These are phyloP conservation scores for Nigrospora sphaerica DNA, from an alignment of 2,329 filamentous ascomycete species.

Conservation along the genomic window DNA sequence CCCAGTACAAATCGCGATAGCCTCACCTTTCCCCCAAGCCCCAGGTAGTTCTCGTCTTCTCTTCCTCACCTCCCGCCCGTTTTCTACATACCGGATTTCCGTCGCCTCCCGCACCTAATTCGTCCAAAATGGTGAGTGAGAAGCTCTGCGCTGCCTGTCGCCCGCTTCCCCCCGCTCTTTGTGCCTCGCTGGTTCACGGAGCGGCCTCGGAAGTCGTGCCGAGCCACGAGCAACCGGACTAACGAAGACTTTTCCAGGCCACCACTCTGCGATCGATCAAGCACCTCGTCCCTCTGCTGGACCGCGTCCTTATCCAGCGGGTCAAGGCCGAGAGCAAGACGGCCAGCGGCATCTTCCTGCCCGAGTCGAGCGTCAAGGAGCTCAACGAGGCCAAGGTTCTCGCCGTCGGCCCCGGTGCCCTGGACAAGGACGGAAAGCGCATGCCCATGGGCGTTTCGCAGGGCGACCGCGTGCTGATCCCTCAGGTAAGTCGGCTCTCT, in stretches of 20 bases:
- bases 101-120: not conserved
- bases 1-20: constrained; percentile 3
- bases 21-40: constrained; percentile 1
- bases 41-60: not conserved
- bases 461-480: constrained; percentile 93
- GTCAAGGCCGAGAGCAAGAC: constrained; percentile 97
- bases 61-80: not conserved
- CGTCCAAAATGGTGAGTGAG: constrained; percentile 3
- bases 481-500: constrained; percentile 57
- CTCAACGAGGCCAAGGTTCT: constrained; percentile 96
- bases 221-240: too few relatives aligned
- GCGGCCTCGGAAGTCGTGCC: too few relatives aligned
- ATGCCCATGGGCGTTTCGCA: constrained; percentile 73
- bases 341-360: constrained; percentile 93
- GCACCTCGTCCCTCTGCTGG: constrained; percentile 87
- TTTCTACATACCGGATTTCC: not conserved
- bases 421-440: constrained; percentile 86
- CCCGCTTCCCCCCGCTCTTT: too few relatives aligned
- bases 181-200: too few relatives aligned
- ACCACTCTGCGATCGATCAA: constrained; percentile 90
- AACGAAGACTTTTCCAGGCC: constrained; percentile 31
- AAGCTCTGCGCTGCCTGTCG: too few relatives aligned
- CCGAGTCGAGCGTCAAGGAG: constrained; percentile 94
- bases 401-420: constrained; percentile 81
- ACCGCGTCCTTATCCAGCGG: constrained; percentile 97